Evolutionary conservation across 2,329 filamentous ascomycete genomes (phyloP), one percentile per base, ranked within the genome.

Genomic region (Talaromyces sp.): DNA sequence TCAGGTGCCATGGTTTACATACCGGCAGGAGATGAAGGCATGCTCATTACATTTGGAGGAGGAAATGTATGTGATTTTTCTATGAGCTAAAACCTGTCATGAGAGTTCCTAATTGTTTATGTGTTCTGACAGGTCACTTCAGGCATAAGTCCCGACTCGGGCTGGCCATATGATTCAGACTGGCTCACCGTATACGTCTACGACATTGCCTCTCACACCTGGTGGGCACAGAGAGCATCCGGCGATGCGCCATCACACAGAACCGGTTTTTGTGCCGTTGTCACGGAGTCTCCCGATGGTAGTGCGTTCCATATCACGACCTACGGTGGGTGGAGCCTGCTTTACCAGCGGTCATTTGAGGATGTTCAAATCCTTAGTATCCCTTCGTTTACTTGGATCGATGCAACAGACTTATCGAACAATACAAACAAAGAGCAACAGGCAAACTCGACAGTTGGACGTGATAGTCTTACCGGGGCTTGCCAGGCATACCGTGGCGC

Each of bases 131-230:
- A 66, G 65, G 54, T 64, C 22, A 54, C 65, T 4, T 54, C 41
- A 45, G 65, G 65, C 31, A 60, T 66, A 37, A 66, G 61, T 43
- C 65, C 65, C n/a, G 37, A 52, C 45, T 66, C 60, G 7, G 65
- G 65, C 24, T 66, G 61, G 61, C 65, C 65, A 41, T 66, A 64
- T 33, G 61, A 64, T 27, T 56, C 65, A 31, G 27, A 61, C 16
- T 66, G 65, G 65, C n/a, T 19, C 24, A 60, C 54, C 19, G 47
- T 66, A 19, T 66, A 66, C 31, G 56, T 64, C 27, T 66, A 66
- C 22, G 65, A 66, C 45, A 66, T 66, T 54, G 65, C 65, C 37
- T 66, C 65, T 14, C 65, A 66, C 33, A 66, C 65, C 39, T 66
- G 37, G 52, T 59, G 43, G 27, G 31, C 52, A 35, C 56, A 64